Evolutionary conservation across 257 asterid genomes (phyloP), one percentile per base, ranked within the genome.

Genomic region (Nicotiana noctiflora): DNA sequence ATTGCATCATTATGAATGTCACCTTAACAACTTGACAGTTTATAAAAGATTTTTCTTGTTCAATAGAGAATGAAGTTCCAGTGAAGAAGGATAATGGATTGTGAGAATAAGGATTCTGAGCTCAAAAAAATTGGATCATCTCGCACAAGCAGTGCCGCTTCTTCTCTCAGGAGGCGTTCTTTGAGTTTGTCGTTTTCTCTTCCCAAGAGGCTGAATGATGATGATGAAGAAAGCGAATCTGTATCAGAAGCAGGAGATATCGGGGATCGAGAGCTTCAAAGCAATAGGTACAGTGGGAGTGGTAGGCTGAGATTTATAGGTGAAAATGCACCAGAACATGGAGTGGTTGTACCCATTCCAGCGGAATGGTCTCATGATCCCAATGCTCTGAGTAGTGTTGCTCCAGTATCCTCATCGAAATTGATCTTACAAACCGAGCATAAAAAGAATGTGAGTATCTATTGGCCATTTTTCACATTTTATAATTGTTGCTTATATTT

Each of bases 211-310:
- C 23, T 76, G 23, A 90, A 92, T 37, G 90, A 83, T 77, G 92
- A 77, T 9, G 14, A 5, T 23, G 97, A 90, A 78, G 46, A 40
- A 40, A 86, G 80, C 17, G 95, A 90, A 63, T 82, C 88, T 3
- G 96, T 90, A 19, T 95, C 99, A 0, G 98, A 92, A 86, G 94
- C 95, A 6, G 98, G 99, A 62, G 98, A 95, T 88, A 93, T 93
- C n/a, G 98, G 99, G 29, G 97, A 92, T 40, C 77, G 98, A 46
- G 94, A 93, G 4, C 90, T 93, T 81, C 87, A 85, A 57, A 86
- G 97, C 87, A 87, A 76, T 18, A 89, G 96, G 78, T 83, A 25
- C 79, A 85, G 92, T 68, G 79, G 75, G 63, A 89, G 97, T 80
- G 86, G 91, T 44, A 84, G 90, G 80, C 84, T 85, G 19, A 81